Conservation (phyloP, 495 filamentous ascomycete genomes). For the Zalerion maritima region DNA sequence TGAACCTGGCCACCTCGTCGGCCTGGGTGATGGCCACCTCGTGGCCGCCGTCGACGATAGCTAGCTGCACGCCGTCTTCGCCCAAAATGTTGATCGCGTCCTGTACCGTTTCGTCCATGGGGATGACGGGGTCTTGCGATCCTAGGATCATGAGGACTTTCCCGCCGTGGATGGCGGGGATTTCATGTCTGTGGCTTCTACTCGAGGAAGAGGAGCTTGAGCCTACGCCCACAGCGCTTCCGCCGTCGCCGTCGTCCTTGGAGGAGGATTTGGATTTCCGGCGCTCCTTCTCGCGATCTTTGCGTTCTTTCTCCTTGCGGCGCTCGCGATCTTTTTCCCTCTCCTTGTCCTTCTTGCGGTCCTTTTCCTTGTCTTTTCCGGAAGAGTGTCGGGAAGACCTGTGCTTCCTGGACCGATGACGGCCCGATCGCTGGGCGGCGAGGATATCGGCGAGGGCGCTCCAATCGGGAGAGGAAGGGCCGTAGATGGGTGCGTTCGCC, state of each 20-base stretch:
- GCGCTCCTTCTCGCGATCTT: conserved; percentile 9
- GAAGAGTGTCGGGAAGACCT: background rate
- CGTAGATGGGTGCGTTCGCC: conserved; percentile 37
- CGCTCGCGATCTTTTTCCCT: too few relatives aligned
- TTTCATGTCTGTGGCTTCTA: too few relatives aligned
- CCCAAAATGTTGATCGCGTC: conserved; percentile 31
- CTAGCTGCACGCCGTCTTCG: conserved; percentile 28
- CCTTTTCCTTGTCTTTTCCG: background rate
- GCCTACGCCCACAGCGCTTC: too few relatives aligned
- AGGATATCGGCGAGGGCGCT: conserved; percentile 35
- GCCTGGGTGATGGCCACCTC: conserved; percentile 33
- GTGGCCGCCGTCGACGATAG: conserved; percentile 31
- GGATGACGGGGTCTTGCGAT: conserved; percentile 37
- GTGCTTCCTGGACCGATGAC: conserved; percentile 9
- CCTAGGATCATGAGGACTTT: conserved; percentile 38
- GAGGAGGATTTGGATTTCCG: background rate
- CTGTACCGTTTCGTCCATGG: conserved; percentile 34
- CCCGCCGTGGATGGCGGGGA: conserved; percentile 28
- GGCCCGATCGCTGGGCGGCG: conserved; percentile 22
- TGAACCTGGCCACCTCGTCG: conserved; percentile 22
- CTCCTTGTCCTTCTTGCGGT: too few relatives aligned
- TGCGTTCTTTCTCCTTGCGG: conserved; percentile 22
- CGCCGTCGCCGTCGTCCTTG: background rate
- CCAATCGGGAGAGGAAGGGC: conserved; percentile 44
- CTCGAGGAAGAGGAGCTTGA: conserved; percentile 1